Evolutionary conservation across 2,329 filamentous ascomycete species (phyloP).

Genomic region (Alternaria brassicae): DNA sequence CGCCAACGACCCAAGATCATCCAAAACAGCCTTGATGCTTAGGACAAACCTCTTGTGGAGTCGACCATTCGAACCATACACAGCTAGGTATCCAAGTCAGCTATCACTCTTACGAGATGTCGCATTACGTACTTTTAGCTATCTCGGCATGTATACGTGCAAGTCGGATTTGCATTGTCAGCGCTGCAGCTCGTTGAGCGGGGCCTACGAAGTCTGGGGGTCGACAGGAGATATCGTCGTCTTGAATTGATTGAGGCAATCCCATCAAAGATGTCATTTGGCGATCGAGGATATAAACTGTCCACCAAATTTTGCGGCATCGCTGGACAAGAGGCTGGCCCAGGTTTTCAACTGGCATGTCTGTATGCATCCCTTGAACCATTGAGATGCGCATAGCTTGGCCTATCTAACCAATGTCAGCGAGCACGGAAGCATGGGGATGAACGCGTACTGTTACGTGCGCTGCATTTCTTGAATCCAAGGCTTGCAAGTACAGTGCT

Average conservation of each 20-base stretch:
- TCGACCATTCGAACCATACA: conserved; percentile 56
- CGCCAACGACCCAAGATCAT: conserved; percentile 50
- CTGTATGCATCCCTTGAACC: conserved; percentile 60
- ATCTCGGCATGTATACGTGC: conserved; percentile 56
- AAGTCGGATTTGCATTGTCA: conserved; percentile 57
- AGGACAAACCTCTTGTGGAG: conserved; percentile 50
- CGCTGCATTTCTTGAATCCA: conserved; percentile 58
- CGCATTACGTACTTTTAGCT: conserved; percentile 50
- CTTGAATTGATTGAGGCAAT: conserved; percentile 57
- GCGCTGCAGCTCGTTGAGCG: conserved; percentile 49
- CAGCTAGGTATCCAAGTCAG: conserved; percentile 35
- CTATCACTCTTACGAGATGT: background rate
- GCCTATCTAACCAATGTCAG: conserved; percentile 51
- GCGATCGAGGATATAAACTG: conserved; percentile 61
- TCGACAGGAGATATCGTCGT: conserved; percentile 60
- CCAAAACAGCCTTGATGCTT: conserved; percentile 52
- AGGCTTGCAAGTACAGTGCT: conserved; percentile 61
- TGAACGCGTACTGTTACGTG: conserved; percentile 53
- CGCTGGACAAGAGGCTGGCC: conserved; percentile 54
- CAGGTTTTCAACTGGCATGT: conserved; percentile 56
- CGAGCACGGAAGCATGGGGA: background rate
- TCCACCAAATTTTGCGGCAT: conserved; percentile 62
- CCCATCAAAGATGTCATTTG: conserved; percentile 64
- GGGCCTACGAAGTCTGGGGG: conserved; percentile 55
- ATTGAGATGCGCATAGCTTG: conserved; percentile 61